Base-by-base conservation (phyloP, 306 rosid genomes). In the Dryas drummondii region DNA sequence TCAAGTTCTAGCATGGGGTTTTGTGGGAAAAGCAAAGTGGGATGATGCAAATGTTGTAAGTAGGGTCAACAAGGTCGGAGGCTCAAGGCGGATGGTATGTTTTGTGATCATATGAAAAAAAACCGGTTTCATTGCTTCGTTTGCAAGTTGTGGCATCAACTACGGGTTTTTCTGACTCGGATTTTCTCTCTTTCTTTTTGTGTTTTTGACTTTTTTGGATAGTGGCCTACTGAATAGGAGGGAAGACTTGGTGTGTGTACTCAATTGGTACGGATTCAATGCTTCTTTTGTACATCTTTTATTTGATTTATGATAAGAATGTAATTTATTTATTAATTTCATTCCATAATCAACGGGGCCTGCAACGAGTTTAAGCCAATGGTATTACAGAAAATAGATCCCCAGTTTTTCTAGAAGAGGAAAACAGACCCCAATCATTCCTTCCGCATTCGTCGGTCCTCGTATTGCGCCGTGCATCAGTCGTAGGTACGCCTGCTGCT, bases 371-470 rank as follows among this genome's bases (percentile, higher is more conserved):
- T 32, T 32, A 32, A 32, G 37, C 37, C 37, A 32, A 32, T 32
- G 37, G 2, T 32, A 32, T 1, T 32, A 32, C 37, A 32, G 37
- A 32, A 32, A 2, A 32, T 32, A 22, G 37, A 32, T 32, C 37
- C 37, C 37, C 37, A 32, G 37, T 32, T 32, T 32, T 32, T 32
- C 37, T 32, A 32, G 37, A 32, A 32, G 37, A 32, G 37, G 37
- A 32, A 32, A 41, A 63, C 0, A 76, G 85, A 75, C 15, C 79
- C 88, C 78, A 6, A 5, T 4, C 2, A 48, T 45, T 52, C 86
- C 86, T 44, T 56, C 87, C 87, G 89, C 91, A 83, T 84, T 87
- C 51, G 81, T 8, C 88, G 92, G 76, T 78, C 89, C 94, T 78
- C 86, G 88, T 81, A 87, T 87, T 66, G 73, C 92, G 91, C 88